Base-by-base conservation (phyloP, 371 early-diverging fungal species). In the Mortierella sp. region DNA sequence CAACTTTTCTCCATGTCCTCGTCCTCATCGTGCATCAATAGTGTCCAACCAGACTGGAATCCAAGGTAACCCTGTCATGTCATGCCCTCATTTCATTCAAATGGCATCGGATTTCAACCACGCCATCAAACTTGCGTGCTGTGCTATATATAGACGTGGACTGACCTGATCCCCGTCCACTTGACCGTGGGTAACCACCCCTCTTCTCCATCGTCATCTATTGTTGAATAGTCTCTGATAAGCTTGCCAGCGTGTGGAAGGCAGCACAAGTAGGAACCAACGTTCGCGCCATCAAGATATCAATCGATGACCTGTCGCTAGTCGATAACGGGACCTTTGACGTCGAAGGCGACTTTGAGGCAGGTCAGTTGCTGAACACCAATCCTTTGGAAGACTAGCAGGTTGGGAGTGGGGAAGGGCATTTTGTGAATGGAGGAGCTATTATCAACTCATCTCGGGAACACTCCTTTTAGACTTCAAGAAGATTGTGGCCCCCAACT, bases 321-420 rank as follows among this genome's bases (percentile, higher is more conserved):
- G 74, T 81, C 27, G 74, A 78, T 16, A 83, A 78, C 50, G 86
- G 83, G 24, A 64, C 63, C 22, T 78, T 81, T 50, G 72, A 82
- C 17, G 85, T 81, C 14, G 66, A 80, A 31, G 82, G 82, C 31
- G 66, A 67, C 19, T 88, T 88, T 67, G 90, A 91, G 60, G 67
- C 83, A 81, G 90, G 90, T 85, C 70, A 60, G 24, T 25, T 21
- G 1, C 16, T 27, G 34, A 59, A 14, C 40, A n/a, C n/a, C n/a
- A n/a, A n/a, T n/a, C n/a, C n/a, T n/a, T n/a, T n/a, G n/a, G n/a
- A n/a, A n/a, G n/a, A n/a, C n/a, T n/a, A n/a, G n/a, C n/a, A n/a
- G n/a, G n/a, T n/a, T n/a, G n/a, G n/a, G n/a, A n/a, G n/a, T n/a
- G n/a, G n/a, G n/a, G n/a, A n/a, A n/a, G n/a, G n/a, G n/a, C n/a